Percentiles rank a stretch among this genome's conserved stretches.
These are phyloP conservation scores for Phoenix dactylifera DNA, from an alignment of 176 grass and related monocot species.

Conservation along the genomic window DNA sequence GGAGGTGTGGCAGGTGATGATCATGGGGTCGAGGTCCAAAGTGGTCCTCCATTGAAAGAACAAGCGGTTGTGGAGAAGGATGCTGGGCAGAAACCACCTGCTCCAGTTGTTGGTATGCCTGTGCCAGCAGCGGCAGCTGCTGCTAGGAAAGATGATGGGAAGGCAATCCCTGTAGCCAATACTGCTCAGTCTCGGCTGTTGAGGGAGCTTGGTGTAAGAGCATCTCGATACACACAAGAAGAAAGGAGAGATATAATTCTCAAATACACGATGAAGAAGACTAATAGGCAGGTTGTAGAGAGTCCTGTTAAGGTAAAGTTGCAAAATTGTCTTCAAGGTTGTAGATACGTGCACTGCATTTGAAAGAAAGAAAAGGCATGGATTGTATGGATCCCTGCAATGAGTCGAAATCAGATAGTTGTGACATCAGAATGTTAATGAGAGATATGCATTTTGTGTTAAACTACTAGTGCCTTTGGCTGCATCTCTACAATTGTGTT, in stretches of 20 bases:
- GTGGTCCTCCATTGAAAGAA: background rate
- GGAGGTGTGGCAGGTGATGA: background rate
- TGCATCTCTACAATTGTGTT: background rate
- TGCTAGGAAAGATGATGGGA: slow-evolving; percentile 13
- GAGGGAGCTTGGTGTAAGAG: slow-evolving; percentile 38
- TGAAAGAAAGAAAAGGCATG: background rate
- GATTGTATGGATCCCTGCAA: no score
- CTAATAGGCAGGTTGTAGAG: slow-evolving; percentile 36
- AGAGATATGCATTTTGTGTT: no score
- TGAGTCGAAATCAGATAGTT: no score
- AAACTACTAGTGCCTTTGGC: background rate
- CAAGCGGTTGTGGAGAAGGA: background rate
- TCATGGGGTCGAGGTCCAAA: slow-evolving; percentile 6
- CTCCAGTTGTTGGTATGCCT: background rate
- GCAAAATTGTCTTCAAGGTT: slow-evolving; percentile 15
- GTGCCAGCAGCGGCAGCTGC: background rate
- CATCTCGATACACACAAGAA: slow-evolving; percentile 37
- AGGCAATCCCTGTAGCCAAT: slow-evolving; percentile 17
- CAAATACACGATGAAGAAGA: slow-evolving; percentile 59
- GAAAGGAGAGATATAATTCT: slow-evolving; percentile 70
- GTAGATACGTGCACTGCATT: background rate
- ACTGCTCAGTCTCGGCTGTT: slow-evolving; percentile 21
- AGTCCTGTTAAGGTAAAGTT: slow-evolving; percentile 56
- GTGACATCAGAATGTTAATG: no score
- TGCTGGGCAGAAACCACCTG: background rate